Evolutionary conservation across 192 early-diverging fungal genomes (phyloP).

Genomic region (Coemansia sp.): DNA sequence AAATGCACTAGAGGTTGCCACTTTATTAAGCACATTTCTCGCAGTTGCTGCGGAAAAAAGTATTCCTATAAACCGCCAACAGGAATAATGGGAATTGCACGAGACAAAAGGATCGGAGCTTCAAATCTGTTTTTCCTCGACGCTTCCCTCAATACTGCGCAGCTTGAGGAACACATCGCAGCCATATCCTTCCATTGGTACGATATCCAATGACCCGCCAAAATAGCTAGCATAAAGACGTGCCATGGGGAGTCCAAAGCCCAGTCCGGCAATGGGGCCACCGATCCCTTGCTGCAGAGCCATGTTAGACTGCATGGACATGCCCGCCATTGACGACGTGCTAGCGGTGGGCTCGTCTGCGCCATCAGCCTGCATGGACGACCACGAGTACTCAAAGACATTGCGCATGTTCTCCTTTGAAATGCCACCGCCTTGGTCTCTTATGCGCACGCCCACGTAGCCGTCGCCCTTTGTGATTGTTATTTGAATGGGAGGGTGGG

Average conservation of each 20-base stretch:
- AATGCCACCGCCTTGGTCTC: slow-evolving; percentile 93
- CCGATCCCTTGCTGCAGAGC: slow-evolving; percentile 86
- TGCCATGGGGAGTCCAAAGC: slow-evolving; percentile 84
- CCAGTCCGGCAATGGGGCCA: slow-evolving; percentile 83
- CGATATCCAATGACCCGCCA: slow-evolving; percentile 82
- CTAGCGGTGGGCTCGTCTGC: slow-evolving; percentile 26
- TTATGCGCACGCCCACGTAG: slow-evolving; percentile 79
- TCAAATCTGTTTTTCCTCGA: slow-evolving; percentile 48
- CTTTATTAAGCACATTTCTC: background rate
- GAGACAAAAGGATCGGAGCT: background rate
- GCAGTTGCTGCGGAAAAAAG: background rate
- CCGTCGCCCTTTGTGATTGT: slow-evolving; percentile 75
- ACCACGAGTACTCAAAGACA: slow-evolving; percentile 93
- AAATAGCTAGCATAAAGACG: slow-evolving; percentile 90
- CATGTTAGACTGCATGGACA: slow-evolving; percentile 72
- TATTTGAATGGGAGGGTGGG: slow-evolving; percentile 79
- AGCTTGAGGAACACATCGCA: slow-evolving; percentile 88
- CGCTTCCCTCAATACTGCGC: slow-evolving; percentile 75
- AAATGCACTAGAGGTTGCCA: no score
- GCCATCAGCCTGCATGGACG: slow-evolving; percentile 75
- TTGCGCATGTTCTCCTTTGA: slow-evolving; percentile 67
- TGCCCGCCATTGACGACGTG: slow-evolving; percentile 28
- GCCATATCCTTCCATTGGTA: slow-evolving; percentile 85
- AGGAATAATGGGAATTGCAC: background rate
- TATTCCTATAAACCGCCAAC: background rate